Percentiles rank a stretch among this genome's conserved stretches.
Conservation (phyloP, 208 protist species). For the Herpetomonas tarakana region DNA sequence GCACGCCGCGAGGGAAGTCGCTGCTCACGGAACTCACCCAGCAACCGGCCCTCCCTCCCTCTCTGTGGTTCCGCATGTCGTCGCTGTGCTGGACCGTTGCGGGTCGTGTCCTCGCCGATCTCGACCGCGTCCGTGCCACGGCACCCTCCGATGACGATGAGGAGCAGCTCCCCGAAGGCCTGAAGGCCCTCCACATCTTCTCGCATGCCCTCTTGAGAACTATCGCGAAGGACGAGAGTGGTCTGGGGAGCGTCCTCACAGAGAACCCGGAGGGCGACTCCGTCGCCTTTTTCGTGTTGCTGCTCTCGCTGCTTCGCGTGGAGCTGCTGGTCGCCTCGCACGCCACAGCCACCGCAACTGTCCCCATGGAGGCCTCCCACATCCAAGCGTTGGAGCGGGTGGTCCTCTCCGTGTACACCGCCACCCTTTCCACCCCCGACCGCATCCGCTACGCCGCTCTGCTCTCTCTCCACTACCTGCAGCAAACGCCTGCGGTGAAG, state of each 20-base stretch:
- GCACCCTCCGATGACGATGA: neutral
- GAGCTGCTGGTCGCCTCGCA: conserved; percentile 5
- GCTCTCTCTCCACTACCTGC: conserved; percentile 67
- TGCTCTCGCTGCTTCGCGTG: conserved; percentile 30
- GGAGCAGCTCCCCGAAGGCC: no score
- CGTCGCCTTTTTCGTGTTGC: conserved; percentile 26
- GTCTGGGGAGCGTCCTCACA: conserved; percentile 6
- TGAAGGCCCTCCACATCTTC: conserved; percentile 3
- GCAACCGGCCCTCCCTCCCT: neutral
- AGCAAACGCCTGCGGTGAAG: neutral
- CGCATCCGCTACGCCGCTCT: conserved; percentile 73
- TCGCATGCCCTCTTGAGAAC: conserved; percentile 6
- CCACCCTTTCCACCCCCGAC: conserved; percentile 51
- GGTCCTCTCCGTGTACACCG: conserved; percentile 49
- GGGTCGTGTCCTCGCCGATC: conserved; percentile 19
- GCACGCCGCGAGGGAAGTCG: no score
- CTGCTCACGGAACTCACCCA: neutral
- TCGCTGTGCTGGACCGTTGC: conserved; percentile 43
- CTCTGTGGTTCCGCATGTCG: conserved; percentile 35
- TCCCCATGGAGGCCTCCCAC: neutral
- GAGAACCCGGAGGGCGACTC: conserved; percentile 14
- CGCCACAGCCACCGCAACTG: neutral
- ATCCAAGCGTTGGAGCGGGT: conserved; percentile 15
- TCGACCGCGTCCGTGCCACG: conserved; percentile 3
- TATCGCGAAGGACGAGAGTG: conserved; percentile 4